phyloP scores from a whole-genome alignment of 2,329 filamentous ascomycete genomes.

The Fusarium lateritium region DNA sequence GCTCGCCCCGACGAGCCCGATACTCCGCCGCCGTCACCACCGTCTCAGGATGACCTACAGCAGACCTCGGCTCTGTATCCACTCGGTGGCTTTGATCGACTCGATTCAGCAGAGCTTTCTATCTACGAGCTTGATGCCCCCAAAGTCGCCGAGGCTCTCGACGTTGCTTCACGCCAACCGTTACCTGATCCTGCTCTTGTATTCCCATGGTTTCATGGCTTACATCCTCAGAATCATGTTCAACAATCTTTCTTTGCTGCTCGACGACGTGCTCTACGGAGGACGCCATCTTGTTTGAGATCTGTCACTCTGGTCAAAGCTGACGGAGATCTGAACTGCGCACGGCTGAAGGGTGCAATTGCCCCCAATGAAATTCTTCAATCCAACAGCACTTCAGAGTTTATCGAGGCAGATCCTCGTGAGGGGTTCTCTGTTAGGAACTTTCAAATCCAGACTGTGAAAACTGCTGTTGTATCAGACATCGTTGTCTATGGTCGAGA shows the following conservation, averaged over 20 bases:
- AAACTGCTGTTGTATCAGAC: slow-evolving; percentile 89
- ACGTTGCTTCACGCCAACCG: slow-evolving; percentile 82
- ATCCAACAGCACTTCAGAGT: slow-evolving; percentile 66
- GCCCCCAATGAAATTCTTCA: slow-evolving; percentile 84
- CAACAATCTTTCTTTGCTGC: slow-evolving; percentile 92
- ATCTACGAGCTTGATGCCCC: slow-evolving; percentile 81
- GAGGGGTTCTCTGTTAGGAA: slow-evolving; percentile 97
- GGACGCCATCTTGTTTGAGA: slow-evolving; percentile 80
- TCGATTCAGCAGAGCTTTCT: slow-evolving; percentile 67
- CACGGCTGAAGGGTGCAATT: slow-evolving; percentile 89
- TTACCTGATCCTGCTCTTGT: slow-evolving; percentile 88
- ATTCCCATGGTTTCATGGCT: slow-evolving; percentile 96
- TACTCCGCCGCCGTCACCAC: slow-evolving; percentile 76
- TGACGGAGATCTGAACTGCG: slow-evolving; percentile 80
- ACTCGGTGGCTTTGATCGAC: slow-evolving; percentile 72
- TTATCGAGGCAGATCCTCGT: slow-evolving; percentile 86
- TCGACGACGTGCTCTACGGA: slow-evolving; percentile 78
- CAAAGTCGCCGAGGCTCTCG: slow-evolving; percentile 79
- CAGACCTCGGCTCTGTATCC: slow-evolving; percentile 82
- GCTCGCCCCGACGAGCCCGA: slow-evolving; percentile 67
- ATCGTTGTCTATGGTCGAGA: slow-evolving; percentile 93
- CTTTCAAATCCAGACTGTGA: slow-evolving; percentile 95
- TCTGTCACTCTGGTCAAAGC: slow-evolving; percentile 90
- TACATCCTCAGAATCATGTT: slow-evolving; percentile 89
- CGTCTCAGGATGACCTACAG: slow-evolving; percentile 70